A percentile compares a stretch with the other conserved stretches of the same genome.
These are phyloP conservation scores for Oryza australiensis DNA, from an alignment of 176 grass and related monocot species.

Conservation along the genomic window DNA sequence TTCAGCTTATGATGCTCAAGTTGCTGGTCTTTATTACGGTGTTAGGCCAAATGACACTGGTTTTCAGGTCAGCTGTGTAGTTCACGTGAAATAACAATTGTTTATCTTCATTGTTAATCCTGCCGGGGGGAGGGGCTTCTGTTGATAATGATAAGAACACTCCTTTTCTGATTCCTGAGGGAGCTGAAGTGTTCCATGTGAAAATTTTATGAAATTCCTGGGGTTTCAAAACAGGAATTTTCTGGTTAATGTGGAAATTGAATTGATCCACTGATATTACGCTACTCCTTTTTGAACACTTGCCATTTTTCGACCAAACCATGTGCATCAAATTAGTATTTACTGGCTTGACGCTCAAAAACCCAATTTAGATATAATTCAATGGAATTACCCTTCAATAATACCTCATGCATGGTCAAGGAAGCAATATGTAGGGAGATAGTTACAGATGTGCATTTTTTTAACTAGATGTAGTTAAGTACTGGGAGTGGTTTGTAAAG, in stretches of 20 bases:
- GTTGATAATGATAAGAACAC: background rate
- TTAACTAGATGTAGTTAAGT: background rate
- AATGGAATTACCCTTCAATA: background rate
- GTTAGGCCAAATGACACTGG: slow-evolving; percentile 64
- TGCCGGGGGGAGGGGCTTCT: too few species aligned
- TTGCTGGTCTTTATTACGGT: slow-evolving; percentile 87
- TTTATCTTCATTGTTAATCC: slow-evolving; percentile 11
- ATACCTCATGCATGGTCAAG: background rate
- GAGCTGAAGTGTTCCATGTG: too few species aligned
- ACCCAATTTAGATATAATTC: background rate
- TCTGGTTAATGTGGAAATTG: too few species aligned
- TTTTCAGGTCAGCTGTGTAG: slow-evolving; percentile 52
- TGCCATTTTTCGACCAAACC: too few species aligned
- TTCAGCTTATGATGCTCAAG: slow-evolving; percentile 93
- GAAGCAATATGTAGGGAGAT: background rate
- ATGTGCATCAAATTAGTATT: too few species aligned
- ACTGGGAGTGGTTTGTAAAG: background rate
- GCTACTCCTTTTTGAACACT: too few species aligned
- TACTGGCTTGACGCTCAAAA: background rate
- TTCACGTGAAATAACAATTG: slow-evolving; percentile 11
- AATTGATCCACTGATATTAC: too few species aligned
- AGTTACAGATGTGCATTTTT: background rate
- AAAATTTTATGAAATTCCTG: too few species aligned
- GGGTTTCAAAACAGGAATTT: too few species aligned
- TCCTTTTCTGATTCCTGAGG: too few species aligned